These are phyloP conservation scores for Tremella mesenterica DNA, from an alignment of 768 basidiomycete genomes.

Conservation along the genomic window DNA sequence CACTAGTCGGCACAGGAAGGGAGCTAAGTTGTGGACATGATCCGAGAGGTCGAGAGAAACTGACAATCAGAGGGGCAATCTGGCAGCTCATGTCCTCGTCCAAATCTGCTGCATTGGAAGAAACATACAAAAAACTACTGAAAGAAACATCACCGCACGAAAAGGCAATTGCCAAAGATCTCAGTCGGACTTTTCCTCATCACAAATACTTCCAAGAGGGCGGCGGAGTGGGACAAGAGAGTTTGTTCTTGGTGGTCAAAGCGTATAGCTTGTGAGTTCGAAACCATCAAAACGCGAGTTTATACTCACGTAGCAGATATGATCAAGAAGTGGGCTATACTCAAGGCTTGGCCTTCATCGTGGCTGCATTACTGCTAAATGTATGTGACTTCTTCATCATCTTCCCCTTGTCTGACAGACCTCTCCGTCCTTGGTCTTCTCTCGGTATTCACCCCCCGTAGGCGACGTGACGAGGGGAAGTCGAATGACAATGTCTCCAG, in stretches of 20 bases:
- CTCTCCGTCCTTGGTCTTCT: no score
- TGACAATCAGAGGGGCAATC: slow-evolving; percentile 36
- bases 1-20: no score
- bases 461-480: no score
- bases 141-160: slow-evolving; percentile 82
- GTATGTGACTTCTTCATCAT: slow-evolving; percentile 48
- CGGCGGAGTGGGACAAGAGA: slow-evolving; percentile 91
- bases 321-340: slow-evolving; percentile 94
- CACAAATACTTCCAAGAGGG: slow-evolving; percentile 93
- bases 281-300: background rate
- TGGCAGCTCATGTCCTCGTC: slow-evolving; percentile 68
- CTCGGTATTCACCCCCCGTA: no score
- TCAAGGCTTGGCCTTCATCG: slow-evolving; percentile 93
- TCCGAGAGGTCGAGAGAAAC: no score
- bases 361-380: slow-evolving; percentile 83
- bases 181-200: slow-evolving; percentile 94
- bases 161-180: slow-evolving; percentile 85
- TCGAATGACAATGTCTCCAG: background rate
- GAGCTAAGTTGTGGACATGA: no score
- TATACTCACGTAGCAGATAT: slow-evolving; percentile 48
- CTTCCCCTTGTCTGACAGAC: background rate
- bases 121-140: slow-evolving; percentile 66
- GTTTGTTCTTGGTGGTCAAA: slow-evolving; percentile 93
- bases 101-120: slow-evolving; percentile 79
- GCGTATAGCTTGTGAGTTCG: slow-evolving; percentile 78